Evolutionary conservation across 2,329 filamentous ascomycete species (phyloP), one percentile per base, ranked within the genome.

Genomic region (Paecilomyces variotii): DNA sequence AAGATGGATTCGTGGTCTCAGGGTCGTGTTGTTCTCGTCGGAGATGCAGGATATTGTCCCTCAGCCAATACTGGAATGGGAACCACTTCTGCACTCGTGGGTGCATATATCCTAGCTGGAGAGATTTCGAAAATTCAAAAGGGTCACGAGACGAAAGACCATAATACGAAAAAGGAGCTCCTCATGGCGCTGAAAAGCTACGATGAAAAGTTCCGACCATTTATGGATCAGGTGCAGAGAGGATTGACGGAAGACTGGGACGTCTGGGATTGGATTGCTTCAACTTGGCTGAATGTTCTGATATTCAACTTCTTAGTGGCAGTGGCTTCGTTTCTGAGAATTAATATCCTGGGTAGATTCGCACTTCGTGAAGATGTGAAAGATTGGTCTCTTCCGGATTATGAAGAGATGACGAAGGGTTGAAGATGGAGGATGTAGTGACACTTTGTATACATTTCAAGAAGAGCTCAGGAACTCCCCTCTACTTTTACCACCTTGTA

Each of bases 41-140:
- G 83, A 0, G 83, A 87, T 61, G 80, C 84, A 1, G 82, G 70
- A 0, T 80, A 78, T 63, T 79, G 76, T 26, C 80, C 82, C 0
- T 75, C 77, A 0, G 75, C 78, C 0, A 60, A 79, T 3, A 80
- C 78, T 0, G 84, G 83, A 0, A 77, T 80, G 71, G 82, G 83
- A 0, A 83, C 81, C 0, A 79, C 78, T 1, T 63, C 74, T 0
- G 77, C 78, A 0, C 64, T 86, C 0, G 65, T 80, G 0, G 79
- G 79, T 14, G 67, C 67, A 6, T 70, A 69, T 58, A 50, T 68
- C 27, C 62, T 70, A 7, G 67, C 65, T 25, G 67, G 67, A 12
- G 67, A 84, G 68, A 68, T 82, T 12, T 66, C 68, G 26, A 66
- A 67, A 32, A 66, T 72, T 35, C 62, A 62, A 9, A 67, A 63